phyloP scores from a whole-genome alignment of 2,329 filamentous ascomycete genomes.

The Nemania abortiva region DNA sequence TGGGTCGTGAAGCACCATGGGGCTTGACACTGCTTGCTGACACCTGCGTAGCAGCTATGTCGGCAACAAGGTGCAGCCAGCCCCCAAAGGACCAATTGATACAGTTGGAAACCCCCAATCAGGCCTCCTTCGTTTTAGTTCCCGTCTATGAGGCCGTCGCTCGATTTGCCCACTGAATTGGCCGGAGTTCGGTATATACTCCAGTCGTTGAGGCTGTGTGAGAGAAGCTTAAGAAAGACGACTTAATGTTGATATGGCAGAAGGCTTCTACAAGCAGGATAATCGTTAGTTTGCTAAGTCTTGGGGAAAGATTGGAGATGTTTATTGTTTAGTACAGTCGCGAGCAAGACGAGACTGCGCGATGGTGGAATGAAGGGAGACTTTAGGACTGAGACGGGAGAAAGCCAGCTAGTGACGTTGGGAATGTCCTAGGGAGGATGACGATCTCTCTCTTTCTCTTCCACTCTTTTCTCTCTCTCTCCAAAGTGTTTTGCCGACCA shows the following conservation, averaged over 20 bases:
- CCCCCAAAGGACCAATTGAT: constrained; percentile 22
- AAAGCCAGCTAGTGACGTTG: constrained; percentile 41
- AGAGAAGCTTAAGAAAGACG: constrained; percentile 16
- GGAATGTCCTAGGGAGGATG: constrained; percentile 46
- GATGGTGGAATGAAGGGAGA: constrained; percentile 53
- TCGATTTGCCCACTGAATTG: constrained; percentile 15
- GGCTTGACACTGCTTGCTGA: constrained; percentile 42
- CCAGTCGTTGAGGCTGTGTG: constrained; percentile 17
- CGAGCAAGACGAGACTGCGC: constrained; percentile 40
- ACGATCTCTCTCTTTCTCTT: too few relatives aligned
- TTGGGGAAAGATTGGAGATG: constrained; percentile 29
- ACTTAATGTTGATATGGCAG: constrained; percentile 22
- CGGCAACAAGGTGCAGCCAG: constrained; percentile 24
- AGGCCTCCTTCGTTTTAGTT: constrained; percentile 14
- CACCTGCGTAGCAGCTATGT: constrained; percentile 43
- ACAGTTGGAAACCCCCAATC: constrained; percentile 14
- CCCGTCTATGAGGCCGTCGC: constrained; percentile 9
- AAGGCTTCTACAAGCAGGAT: constrained; percentile 32
- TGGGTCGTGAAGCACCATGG: constrained; percentile 55
- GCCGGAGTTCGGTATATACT: constrained; percentile 15
- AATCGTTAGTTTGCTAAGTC: constrained; percentile 43
- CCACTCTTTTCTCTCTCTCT: constrained; percentile 30
- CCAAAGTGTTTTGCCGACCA: constrained; percentile 28
- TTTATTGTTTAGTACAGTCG: constrained; percentile 45
- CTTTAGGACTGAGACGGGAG: constrained; percentile 42